Evolutionary conservation across 768 basidiomycete species (phyloP), one percentile per base, ranked within the genome.

Genomic region (Suillus spraguei): DNA sequence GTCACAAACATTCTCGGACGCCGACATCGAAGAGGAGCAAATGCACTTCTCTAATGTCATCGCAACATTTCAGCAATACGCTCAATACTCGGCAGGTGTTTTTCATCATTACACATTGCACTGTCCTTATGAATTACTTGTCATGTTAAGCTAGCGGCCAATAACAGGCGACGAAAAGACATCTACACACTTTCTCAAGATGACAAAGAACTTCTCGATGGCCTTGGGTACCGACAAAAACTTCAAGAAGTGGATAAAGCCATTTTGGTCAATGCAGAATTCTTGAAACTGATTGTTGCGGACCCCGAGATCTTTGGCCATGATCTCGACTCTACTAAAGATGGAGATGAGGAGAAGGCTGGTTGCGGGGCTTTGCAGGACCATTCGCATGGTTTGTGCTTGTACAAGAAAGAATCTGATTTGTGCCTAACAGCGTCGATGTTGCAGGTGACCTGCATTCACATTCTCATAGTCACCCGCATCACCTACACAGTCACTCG

Each of bases 291-390:
- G 65, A 89, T 97, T 66, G 87, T 93, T 13, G 87, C 85, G 16
- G 83, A 91, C 74, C 91, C 94, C 0, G 88, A 89, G 68, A 93
- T 97, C 33, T 96, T 95, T 68, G 89, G 85, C 17, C 83, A 85
- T 65, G 84, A 80, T 20, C 56, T 79, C 3, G 14, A 28, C 4
- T 7, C 11, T 20, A 59, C 47, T 17, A 71, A 71, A 8, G 65
- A 68, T 5, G 64, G 53, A 2, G 77, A 73, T 4, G 68, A 70
- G 2, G 76, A 69, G 5, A 78, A 75, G 22, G 41, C 17, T 42
- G 16, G 24, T 32, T 28, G 8, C 5, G 22, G 38, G 9, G 16
- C 22, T 28, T 22, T 56, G 16, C 22, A 39, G 3, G 38, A 39
- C 16, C 36, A 39, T 39, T 55, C 62, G 16, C 66, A 64, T 50